Evolutionary conservation across 2,329 filamentous ascomycete genomes (phyloP).

Genomic region (Acrocalymma vagum): DNA sequence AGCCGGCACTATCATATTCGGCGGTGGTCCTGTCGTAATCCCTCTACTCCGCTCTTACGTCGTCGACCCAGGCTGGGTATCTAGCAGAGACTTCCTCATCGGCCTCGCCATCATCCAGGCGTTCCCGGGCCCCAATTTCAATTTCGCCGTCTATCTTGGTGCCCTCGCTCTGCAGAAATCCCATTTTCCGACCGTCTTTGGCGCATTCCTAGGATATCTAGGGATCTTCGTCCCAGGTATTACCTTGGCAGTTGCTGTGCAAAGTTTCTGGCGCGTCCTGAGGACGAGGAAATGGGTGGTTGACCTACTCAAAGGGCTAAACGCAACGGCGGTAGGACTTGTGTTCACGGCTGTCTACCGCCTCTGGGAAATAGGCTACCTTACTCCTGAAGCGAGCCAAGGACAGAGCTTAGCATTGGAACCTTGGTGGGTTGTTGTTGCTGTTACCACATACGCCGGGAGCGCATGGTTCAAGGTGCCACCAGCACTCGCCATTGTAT

Average conservation of each 20-base stretch:
- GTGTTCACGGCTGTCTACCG: conserved; percentile 51
- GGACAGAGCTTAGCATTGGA: conserved; percentile 43
- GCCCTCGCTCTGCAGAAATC: conserved; percentile 37
- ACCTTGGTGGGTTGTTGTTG: conserved; percentile 51
- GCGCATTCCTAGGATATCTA: conserved; percentile 42
- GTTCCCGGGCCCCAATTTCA: conserved; percentile 70
- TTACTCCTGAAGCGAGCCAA: conserved; percentile 34
- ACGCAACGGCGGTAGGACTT: conserved; percentile 48
- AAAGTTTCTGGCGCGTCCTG: conserved; percentile 42
- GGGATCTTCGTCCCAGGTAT: conserved; percentile 50
- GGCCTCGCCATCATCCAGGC: conserved; percentile 74
- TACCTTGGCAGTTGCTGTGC: conserved; percentile 36
- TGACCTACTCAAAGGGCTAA: conserved; percentile 42
- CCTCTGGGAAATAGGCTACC: conserved; percentile 50
- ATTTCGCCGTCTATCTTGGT: conserved; percentile 53
- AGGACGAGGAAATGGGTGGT: conserved; percentile 35
- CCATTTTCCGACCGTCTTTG: conserved; percentile 25
- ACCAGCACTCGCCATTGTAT: conserved; percentile 41
- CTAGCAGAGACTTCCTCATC: conserved; percentile 72
- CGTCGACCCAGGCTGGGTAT: conserved; percentile 73
- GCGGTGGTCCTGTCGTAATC: conserved; percentile 52
- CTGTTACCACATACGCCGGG: conserved; percentile 44
- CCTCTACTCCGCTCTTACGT: conserved; percentile 52
- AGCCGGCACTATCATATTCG: conserved; percentile 66
- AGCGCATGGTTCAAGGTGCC: conserved; percentile 42